Evolutionary conservation across 1,284 basidiomycete genomes (phyloP).

Genomic region (Ustilago esculenta): DNA sequence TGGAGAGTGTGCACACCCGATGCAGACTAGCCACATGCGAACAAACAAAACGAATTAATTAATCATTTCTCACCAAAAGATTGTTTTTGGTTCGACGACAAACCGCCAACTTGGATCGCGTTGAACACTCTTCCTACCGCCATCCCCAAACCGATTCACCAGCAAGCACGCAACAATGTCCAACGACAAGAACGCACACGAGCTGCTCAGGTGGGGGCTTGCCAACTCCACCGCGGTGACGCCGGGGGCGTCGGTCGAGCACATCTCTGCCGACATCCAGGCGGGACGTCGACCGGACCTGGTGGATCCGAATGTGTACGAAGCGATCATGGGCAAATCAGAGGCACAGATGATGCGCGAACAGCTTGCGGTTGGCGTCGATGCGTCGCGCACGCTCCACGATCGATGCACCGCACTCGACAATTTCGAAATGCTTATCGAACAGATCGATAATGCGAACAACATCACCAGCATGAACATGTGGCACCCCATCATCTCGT

Average conservation of each 20-base stretch:
- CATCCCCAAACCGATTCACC: too few species aligned
- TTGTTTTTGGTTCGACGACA: slow-evolving; percentile 6
- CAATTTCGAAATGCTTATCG: slow-evolving; percentile 94
- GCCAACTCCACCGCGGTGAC: slow-evolving; percentile 31
- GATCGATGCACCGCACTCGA: slow-evolving; percentile 81
- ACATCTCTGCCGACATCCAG: slow-evolving; percentile 55
- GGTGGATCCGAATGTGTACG: slow-evolving; percentile 57
- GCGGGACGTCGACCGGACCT: slow-evolving; percentile 60
- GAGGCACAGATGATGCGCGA: slow-evolving; percentile 67
- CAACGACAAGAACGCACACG: slow-evolving; percentile 55
- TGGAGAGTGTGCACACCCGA: slow-evolving; percentile 33
- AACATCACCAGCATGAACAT: slow-evolving; percentile 84
- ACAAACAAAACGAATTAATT: too few species aligned
- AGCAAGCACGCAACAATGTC: slow-evolving; percentile 37
- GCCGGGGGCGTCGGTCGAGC: slow-evolving; percentile 39
- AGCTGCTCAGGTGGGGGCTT: slow-evolving; percentile 63
- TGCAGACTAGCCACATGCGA: not conserved
- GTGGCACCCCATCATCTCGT: slow-evolving; percentile 81
- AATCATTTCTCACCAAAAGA: too few species aligned
- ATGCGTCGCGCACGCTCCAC: slow-evolving; percentile 25
- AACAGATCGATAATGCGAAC: slow-evolving; percentile 95
- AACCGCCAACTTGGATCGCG: slow-evolving; percentile 15
- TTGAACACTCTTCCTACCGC: slow-evolving; percentile 27
- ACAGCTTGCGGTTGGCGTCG: slow-evolving; percentile 57
- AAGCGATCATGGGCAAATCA: slow-evolving; percentile 65